These are phyloP conservation scores for Tetracladium marchalianum DNA, from an alignment of 495 filamentous ascomycete genomes.

Conservation along the genomic window DNA sequence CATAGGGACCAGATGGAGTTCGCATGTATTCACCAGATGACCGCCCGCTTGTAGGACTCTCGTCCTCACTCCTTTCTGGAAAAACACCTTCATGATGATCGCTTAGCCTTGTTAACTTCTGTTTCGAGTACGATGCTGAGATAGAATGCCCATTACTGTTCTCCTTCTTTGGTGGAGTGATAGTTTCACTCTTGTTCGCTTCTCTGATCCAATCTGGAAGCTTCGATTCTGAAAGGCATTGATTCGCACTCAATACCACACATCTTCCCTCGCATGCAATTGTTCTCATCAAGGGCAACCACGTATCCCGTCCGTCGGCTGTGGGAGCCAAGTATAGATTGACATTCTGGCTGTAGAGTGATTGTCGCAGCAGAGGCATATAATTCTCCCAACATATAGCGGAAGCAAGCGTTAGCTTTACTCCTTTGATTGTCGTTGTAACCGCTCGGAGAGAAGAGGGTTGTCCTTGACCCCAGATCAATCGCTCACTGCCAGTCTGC, in stretches of 20 bases:
- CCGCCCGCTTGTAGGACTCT: background rate
- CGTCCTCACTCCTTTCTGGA: background rate
- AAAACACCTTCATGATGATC: background rate
- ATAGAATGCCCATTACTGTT: background rate
- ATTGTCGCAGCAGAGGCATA: conserved; percentile 78
- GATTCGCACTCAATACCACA: conserved; percentile 82
- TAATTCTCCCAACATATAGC: conserved; percentile 98
- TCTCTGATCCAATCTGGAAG: conserved; percentile 20
- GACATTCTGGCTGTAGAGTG: conserved; percentile 83
- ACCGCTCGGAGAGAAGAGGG: conserved; percentile 72
- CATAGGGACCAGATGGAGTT: no score
- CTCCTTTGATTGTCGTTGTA: conserved; percentile 67
- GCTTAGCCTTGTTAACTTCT: background rate
- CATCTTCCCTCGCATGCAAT: conserved; percentile 71
- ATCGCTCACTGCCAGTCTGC: conserved; percentile 65
- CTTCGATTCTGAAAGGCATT: conserved; percentile 44
- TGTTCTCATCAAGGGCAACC: conserved; percentile 74
- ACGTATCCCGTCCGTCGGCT: conserved; percentile 76
- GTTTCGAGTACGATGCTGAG: background rate
- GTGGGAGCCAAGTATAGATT: conserved; percentile 91
- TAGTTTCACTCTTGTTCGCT: background rate
- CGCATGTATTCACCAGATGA: no score
- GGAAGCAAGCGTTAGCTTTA: conserved; percentile 66
- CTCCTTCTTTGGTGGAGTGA: background rate
- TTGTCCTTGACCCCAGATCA: conserved; percentile 86